Evolutionary conservation across 352 stramenopile genomes (phyloP).

Genomic region (Plasmopara muralis): DNA sequence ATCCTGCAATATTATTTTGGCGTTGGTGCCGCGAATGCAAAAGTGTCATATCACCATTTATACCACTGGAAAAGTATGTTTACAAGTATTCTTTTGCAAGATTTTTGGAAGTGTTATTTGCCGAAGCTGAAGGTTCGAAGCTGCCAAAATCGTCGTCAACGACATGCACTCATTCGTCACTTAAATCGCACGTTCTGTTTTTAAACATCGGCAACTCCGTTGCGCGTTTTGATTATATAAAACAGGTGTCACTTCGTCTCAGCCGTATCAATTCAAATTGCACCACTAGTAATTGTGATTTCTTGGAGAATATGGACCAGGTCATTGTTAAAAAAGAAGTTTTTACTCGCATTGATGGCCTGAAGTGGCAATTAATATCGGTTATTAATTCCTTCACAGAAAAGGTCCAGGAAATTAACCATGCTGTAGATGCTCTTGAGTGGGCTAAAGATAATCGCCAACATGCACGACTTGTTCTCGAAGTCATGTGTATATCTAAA

Average conservation of each 20-base stretch:
- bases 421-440: constrained; percentile 57
- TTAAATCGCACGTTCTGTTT: constrained; percentile 68
- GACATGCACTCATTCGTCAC: constrained; percentile 39
- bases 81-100: constrained; percentile 98
- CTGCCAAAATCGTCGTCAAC: constrained; percentile 8
- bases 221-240: constrained; percentile 58
- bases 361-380: constrained; percentile 34
- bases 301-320: constrained; percentile 18
- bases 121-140: constrained; percentile 43
- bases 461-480: constrained; percentile 53
- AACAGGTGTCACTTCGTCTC: constrained; percentile 36
- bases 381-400: constrained; percentile 51
- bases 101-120: constrained; percentile 95
- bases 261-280: constrained; percentile 14
- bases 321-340: constrained; percentile 28
- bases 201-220: constrained; percentile 76
- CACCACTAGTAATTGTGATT: constrained; percentile 1
- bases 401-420: constrained; percentile 54
- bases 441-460: constrained; percentile 42
- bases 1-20: constrained; percentile 91
- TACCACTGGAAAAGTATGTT: constrained; percentile 82
- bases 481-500: constrained; percentile 58
- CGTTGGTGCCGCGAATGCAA: constrained; percentile 95
- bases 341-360: constrained; percentile 16
- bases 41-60: constrained; percentile 89